A percentile compares a stretch with the other conserved stretches of the same genome.
These are phyloP conservation scores for Carex kokanica DNA, from an alignment of 176 grass and related monocot species.

Conservation along the genomic window DNA sequence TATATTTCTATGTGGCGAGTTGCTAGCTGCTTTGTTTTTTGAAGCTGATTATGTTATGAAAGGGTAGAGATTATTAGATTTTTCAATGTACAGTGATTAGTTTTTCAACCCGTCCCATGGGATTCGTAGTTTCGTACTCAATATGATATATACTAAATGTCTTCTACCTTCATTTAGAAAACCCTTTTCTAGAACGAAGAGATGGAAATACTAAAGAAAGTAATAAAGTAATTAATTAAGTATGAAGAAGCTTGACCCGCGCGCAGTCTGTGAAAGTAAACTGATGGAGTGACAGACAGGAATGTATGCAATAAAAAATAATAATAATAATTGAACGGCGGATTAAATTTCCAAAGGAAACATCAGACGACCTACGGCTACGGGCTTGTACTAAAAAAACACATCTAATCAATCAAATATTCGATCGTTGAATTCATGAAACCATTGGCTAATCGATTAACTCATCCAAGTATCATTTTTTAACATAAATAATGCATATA, in stretches of 20 bases:
- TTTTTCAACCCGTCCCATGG: not conserved
- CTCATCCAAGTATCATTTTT: not conserved
- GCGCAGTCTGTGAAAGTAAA: not conserved
- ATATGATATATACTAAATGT: not conserved
- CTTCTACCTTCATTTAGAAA: not conserved
- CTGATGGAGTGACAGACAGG: not conserved
- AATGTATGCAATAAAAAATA: not conserved
- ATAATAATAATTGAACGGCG: not conserved
- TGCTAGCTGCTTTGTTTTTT: too few species aligned
- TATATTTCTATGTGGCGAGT: not conserved
- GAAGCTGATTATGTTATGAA: too few species aligned
- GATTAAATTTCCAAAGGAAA: not conserved
- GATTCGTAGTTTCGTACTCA: too few species aligned
- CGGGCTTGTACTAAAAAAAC: not conserved
- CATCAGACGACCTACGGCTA: not conserved
- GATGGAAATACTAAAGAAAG: not conserved
- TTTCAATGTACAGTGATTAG: not conserved
- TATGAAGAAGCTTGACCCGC: not conserved
- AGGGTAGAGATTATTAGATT: too few species aligned
- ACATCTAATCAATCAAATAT: not conserved
- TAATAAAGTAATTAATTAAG: not conserved
- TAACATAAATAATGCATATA: not conserved
- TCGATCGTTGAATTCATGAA: not conserved
- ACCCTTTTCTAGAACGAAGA: not conserved
- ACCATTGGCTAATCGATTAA: not conserved